Percentiles rank a stretch among this genome's conserved stretches.
Evolutionary conservation across 2,329 filamentous ascomycete genomes (phyloP).

Genomic region (Pseudogymnoascus sp.): DNA sequence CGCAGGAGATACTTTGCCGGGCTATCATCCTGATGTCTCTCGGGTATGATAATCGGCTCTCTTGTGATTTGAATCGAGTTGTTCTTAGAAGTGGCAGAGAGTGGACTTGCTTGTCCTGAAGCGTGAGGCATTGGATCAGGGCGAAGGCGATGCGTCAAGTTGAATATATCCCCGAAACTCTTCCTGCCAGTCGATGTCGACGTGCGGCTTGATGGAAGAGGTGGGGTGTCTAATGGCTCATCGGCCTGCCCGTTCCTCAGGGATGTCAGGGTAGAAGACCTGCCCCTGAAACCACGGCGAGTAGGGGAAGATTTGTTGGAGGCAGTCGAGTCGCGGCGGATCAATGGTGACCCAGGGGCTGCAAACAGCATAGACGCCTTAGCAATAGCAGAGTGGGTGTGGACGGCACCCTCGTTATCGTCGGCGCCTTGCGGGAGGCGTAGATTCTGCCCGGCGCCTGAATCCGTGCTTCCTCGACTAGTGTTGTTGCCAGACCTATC

Average conservation of each 20-base stretch:
- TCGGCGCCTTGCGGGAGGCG: background rate
- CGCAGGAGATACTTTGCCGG: constrained; percentile 81
- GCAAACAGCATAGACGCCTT: constrained; percentile 25
- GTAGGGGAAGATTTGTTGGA: constrained; percentile 60
- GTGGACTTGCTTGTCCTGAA: constrained; percentile 63
- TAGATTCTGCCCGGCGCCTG: background rate
- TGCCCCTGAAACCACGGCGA: constrained; percentile 56
- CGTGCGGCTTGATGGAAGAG: constrained; percentile 48
- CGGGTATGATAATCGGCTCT: constrained; percentile 64
- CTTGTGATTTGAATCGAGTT: constrained; percentile 74
- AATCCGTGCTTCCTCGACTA: background rate
- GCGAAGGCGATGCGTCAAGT: constrained; percentile 64
- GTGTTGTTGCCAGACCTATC: background rate
- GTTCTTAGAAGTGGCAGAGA: constrained; percentile 64
- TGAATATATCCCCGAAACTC: constrained; percentile 86
- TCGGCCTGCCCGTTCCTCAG: constrained; percentile 65
- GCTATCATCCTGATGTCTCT: constrained; percentile 78
- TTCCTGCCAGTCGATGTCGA: constrained; percentile 87
- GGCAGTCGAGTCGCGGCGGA: constrained; percentile 52
- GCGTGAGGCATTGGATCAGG: constrained; percentile 74
- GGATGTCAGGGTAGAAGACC: constrained; percentile 88
- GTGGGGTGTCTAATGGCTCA: constrained; percentile 58
- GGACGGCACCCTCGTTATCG: background rate
- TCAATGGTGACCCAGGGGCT: constrained; percentile 37
- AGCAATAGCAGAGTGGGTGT: constrained; percentile 18